Percentiles rank a stretch among this genome's conserved stretches.
Evolutionary conservation across 2,329 filamentous ascomycete species (phyloP).

Genomic region (Hypocrella siamensis): DNA sequence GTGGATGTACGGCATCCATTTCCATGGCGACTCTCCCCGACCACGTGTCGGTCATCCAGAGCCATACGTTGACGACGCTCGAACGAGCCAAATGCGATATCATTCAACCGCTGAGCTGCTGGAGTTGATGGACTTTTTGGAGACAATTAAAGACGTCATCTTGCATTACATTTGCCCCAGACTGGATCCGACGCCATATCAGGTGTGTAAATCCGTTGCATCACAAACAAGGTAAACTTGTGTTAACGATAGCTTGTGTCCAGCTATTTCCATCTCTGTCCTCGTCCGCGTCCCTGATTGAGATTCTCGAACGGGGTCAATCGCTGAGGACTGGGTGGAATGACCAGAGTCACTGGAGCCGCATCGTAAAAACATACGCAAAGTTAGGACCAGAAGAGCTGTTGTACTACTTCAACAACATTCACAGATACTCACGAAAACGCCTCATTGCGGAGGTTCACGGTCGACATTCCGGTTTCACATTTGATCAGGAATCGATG

Average conservation of each 20-base stretch:
- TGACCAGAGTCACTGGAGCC: conserved; percentile 20
- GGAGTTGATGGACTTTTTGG: conserved; percentile 28
- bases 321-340: conserved; percentile 19
- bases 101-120: conserved; percentile 26
- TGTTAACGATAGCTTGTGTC: not conserved
- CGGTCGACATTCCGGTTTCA: conserved; percentile 24
- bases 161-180: conserved; percentile 30
- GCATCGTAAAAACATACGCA: conserved; percentile 27
- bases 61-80: conserved; percentile 22
- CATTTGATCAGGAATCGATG: conserved; percentile 28
- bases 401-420: conserved; percentile 30
- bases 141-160: conserved; percentile 27
- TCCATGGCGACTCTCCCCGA: conserved; percentile 27
- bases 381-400: conserved; percentile 35
- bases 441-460: conserved; percentile 27
- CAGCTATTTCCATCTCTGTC: conserved; percentile 6
- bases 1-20: conserved; percentile 38
- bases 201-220: no score
- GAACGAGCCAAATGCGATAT: conserved; percentile 26
- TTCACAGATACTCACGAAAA: conserved; percentile 27
- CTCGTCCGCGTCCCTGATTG: conserved; percentile 9
- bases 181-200: conserved; percentile 17
- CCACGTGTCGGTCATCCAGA: conserved; percentile 21
- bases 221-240: not conserved
- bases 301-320: conserved; percentile 11